A percentile compares a stretch with the other conserved stretches of the same genome.
These are phyloP conservation scores for Aspergillus sp. DNA, from an alignment of 2,329 filamentous ascomycete species.

Conservation along the genomic window DNA sequence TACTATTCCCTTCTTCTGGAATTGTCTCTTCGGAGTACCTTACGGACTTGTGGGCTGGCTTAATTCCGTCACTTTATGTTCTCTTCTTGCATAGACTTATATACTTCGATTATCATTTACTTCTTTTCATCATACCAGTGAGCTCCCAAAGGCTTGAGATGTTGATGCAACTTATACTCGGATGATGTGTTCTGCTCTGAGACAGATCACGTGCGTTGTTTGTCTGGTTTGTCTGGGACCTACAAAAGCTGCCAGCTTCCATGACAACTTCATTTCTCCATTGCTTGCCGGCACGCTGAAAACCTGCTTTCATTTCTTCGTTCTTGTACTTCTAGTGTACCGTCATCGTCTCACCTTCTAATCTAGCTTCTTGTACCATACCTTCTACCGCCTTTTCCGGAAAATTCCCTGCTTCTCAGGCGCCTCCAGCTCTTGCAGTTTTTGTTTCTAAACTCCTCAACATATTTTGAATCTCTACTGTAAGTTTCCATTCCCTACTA, in stretches of 20 bases:
- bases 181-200: too few relatives aligned
- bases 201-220: constrained; percentile 10
- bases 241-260: constrained; percentile 12
- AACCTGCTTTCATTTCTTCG: constrained; percentile 2
- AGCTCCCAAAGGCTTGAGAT: not conserved
- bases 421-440: not conserved
- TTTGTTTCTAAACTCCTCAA: not conserved
- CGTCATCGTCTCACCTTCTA: constrained; percentile 13
- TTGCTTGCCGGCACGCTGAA: constrained; percentile 1
- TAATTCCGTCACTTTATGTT: constrained; percentile 5
- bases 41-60: constrained; percentile 10
- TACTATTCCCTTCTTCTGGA: not conserved
- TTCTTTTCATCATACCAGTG: not conserved
- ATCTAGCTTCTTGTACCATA: constrained; percentile 18
- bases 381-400: constrained; percentile 8
- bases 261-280: constrained; percentile 1
- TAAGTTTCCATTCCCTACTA: not conserved
- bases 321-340: constrained; percentile 15
- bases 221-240: not conserved
- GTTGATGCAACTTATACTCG: too few relatives aligned
- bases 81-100: constrained; percentile 20
- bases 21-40: constrained; percentile 4
- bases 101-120: constrained; percentile 10
- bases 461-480: not conserved
- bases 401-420: constrained; percentile 17